Conservation (phyloP, 2,329 filamentous ascomycete species). For the Pezicula radicicola region DNA sequence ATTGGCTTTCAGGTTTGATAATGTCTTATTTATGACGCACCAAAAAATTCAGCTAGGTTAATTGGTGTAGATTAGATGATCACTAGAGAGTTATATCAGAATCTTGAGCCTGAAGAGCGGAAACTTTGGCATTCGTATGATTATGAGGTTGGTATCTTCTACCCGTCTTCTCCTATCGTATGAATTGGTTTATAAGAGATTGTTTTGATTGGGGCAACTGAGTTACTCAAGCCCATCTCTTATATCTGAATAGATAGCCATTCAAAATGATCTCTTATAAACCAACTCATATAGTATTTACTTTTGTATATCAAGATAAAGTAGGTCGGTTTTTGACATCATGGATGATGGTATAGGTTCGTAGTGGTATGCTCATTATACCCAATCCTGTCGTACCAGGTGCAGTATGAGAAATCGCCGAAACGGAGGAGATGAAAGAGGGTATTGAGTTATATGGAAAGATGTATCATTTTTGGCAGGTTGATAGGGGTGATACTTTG, state of each 20-base stretch:
- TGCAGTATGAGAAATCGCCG: slow-evolving; percentile 69
- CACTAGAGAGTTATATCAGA: slow-evolving; percentile 63
- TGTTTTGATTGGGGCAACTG: slow-evolving; percentile 28
- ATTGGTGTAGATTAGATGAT: slow-evolving; percentile 80
- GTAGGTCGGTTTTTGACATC: neutral
- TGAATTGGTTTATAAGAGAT: slow-evolving; percentile 73
- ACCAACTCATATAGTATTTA: too few species aligned
- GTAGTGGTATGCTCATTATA: slow-evolving; percentile 72
- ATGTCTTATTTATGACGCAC: slow-evolving; percentile 80
- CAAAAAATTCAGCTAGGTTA: slow-evolving; percentile 63
- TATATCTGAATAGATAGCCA: too few species aligned
- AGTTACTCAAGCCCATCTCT: too few species aligned
- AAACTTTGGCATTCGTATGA: slow-evolving; percentile 71
- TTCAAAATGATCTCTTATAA: too few species aligned
- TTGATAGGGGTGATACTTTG: slow-evolving; percentile 66
- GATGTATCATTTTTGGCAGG: slow-evolving; percentile 83
- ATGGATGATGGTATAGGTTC: slow-evolving; percentile 7
- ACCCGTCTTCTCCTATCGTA: slow-evolving; percentile 52
- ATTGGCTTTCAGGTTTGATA: slow-evolving; percentile 74
- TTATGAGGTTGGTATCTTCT: slow-evolving; percentile 66
- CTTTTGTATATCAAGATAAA: too few species aligned
- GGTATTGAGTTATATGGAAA: slow-evolving; percentile 77
- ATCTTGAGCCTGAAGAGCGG: slow-evolving; percentile 64
- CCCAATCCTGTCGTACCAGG: slow-evolving; percentile 56
- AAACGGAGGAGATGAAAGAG: slow-evolving; percentile 78